Percentiles rank a stretch among this genome's conserved stretches.
phyloP scores from a whole-genome alignment of 2,329 filamentous ascomycete genomes.

The Aspergillus jensenii region DNA sequence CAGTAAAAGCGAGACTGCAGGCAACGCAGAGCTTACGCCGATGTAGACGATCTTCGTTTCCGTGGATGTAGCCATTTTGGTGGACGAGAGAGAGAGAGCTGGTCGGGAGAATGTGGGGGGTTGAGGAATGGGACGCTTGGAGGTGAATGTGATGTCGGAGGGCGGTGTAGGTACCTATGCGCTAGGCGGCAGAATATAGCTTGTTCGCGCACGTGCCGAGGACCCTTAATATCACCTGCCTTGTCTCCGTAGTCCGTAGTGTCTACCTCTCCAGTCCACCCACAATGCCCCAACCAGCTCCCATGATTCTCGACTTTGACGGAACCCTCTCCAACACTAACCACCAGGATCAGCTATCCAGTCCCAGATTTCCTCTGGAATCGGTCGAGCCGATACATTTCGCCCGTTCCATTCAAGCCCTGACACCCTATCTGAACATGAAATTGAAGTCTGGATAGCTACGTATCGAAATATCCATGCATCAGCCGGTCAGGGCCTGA shows the following conservation, averaged over 20 bases:
- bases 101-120: not conserved
- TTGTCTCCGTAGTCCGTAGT: too few relatives aligned
- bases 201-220: not conserved
- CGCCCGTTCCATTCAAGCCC: slow-evolving; percentile 7
- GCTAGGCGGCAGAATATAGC: not conserved
- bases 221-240: not conserved
- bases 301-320: slow-evolving; percentile 20
- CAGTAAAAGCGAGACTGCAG: not conserved
- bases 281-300: not conserved
- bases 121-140: not conserved
- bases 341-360: not conserved
- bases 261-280: too few relatives aligned
- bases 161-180: not conserved
- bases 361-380: slow-evolving; percentile 11
- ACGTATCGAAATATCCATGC: slow-evolving; percentile 23
- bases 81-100: not conserved
- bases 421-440: slow-evolving; percentile 10
- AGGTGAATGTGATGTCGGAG: not conserved
- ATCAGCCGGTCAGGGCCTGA: slow-evolving; percentile 18
- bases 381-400: slow-evolving; percentile 12
- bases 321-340: slow-evolving; percentile 16
- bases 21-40: not conserved
- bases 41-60: slow-evolving; percentile 14
- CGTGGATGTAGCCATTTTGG: not conserved
- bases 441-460: slow-evolving; percentile 12